Conservation (phyloP, 2,329 filamentous ascomycete species). For the Ophiostoma fasciatum region DNA sequence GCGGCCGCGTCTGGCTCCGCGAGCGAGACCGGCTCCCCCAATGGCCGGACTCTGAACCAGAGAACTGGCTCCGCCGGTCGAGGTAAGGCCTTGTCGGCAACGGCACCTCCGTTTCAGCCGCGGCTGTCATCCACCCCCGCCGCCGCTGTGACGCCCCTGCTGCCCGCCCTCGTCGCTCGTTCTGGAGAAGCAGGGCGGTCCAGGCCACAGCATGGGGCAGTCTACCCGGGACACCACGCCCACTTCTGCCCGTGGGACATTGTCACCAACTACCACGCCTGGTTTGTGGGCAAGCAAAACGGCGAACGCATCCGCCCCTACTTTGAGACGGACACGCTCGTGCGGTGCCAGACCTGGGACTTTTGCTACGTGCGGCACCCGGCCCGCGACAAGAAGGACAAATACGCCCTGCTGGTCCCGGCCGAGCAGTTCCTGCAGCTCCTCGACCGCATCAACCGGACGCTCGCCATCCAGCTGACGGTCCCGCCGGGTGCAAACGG, state of each 20-base stretch:
- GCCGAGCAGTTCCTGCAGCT: conserved; percentile 50
- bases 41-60: not conserved
- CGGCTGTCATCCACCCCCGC: not conserved
- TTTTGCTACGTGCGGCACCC: conserved; percentile 55
- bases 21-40: too few species aligned
- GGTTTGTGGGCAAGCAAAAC: conserved; percentile 41
- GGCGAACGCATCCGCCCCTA: conserved; percentile 30
- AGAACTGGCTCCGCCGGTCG: not conserved
- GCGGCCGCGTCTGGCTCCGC: too few species aligned
- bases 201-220: not conserved
- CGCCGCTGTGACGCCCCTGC: too few species aligned
- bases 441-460: conserved; percentile 47
- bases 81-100: not conserved
- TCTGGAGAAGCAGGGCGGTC: too few species aligned
- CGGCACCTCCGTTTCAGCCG: not conserved
- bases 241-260: conserved; percentile 34
- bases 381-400: conserved; percentile 24
- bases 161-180: too few species aligned
- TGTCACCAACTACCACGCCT: conserved; percentile 42
- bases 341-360: conserved; percentile 54
- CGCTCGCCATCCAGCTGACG: conserved; percentile 35
- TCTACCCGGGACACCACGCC: conserved; percentile 10
- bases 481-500: conserved; percentile 39
- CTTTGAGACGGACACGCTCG: conserved; percentile 41
- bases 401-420: conserved; percentile 51